phyloP scores from a whole-genome alignment of 2,329 filamentous ascomycete genomes.

The Exophiala bonariae region DNA sequence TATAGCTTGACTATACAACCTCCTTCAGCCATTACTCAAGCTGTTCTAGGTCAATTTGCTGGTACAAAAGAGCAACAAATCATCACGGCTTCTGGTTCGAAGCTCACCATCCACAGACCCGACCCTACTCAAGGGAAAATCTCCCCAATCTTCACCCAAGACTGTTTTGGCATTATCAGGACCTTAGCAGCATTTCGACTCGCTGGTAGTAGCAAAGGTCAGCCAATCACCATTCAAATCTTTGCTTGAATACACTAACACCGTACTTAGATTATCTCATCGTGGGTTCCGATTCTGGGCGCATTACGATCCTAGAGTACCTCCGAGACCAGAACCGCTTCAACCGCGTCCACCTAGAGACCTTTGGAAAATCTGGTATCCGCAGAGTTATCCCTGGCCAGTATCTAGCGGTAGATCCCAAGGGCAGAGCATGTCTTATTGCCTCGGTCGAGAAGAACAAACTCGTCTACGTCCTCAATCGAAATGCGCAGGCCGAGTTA shows the following conservation, averaged over 20 bases:
- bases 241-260: neutral
- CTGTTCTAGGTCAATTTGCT: slow-evolving; percentile 90
- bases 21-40: slow-evolving; percentile 84
- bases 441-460: slow-evolving; percentile 98
- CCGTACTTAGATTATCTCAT: slow-evolving; percentile 82
- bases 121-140: slow-evolving; percentile 85
- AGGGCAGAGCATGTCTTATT: slow-evolving; percentile 91
- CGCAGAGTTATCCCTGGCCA: slow-evolving; percentile 92
- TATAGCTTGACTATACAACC: slow-evolving; percentile 96
- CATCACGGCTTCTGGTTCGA: slow-evolving; percentile 86
- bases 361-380: slow-evolving; percentile 95
- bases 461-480: slow-evolving; percentile 96
- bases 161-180: slow-evolving; percentile 94
- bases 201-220: slow-evolving; percentile 94
- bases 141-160: slow-evolving; percentile 80
- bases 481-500: slow-evolving; percentile 89
- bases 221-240: neutral
- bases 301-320: slow-evolving; percentile 93
- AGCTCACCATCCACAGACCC: slow-evolving; percentile 81
- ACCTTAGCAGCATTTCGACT: slow-evolving; percentile 85
- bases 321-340: slow-evolving; percentile 83
- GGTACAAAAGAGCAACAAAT: slow-evolving; percentile 98
- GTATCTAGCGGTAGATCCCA: slow-evolving; percentile 92
- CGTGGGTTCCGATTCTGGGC: slow-evolving; percentile 90
- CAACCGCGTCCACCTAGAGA: slow-evolving; percentile 88